Evolutionary conservation across 768 basidiomycete genomes (phyloP).

Genomic region (Amanita subjunquillea): DNA sequence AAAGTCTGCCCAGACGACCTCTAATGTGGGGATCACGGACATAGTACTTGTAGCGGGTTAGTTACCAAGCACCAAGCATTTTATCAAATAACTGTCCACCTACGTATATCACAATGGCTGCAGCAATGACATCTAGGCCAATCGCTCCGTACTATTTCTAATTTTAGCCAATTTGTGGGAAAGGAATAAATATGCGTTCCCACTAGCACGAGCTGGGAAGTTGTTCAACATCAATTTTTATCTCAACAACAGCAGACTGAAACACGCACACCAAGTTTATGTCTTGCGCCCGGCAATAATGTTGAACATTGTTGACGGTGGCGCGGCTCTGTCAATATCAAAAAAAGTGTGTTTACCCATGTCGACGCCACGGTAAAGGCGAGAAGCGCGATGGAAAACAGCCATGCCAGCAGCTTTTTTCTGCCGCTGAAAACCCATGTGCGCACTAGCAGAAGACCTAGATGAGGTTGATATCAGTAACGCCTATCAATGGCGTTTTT

Average conservation of each 20-base stretch:
- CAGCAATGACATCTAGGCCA: neutral
- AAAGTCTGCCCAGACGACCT: neutral
- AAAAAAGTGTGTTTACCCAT: neutral
- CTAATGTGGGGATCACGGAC: neutral
- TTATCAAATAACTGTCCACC: neutral
- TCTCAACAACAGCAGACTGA: neutral
- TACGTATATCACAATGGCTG: neutral
- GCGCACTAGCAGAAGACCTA: neutral
- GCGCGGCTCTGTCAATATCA: neutral
- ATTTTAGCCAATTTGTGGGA: neutral
- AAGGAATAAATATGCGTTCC: neutral
- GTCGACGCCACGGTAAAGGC: neutral
- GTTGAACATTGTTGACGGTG: neutral
- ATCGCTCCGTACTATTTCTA: neutral
- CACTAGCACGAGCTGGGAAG: neutral
- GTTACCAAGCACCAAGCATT: too few relatives aligned
- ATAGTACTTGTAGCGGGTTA: too few relatives aligned
- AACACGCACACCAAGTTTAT: neutral
- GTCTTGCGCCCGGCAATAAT: too few relatives aligned
- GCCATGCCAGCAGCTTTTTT: neutral
- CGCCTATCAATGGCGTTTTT: too few relatives aligned
- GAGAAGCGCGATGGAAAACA: neutral
- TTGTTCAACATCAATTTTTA: neutral
- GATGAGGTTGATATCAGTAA: too few relatives aligned
- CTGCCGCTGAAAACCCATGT: neutral